Percentiles rank a stretch among this genome's conserved stretches.
Evolutionary conservation across 2,329 filamentous ascomycete species (phyloP).

Genomic region (Pezicula carpinea): DNA sequence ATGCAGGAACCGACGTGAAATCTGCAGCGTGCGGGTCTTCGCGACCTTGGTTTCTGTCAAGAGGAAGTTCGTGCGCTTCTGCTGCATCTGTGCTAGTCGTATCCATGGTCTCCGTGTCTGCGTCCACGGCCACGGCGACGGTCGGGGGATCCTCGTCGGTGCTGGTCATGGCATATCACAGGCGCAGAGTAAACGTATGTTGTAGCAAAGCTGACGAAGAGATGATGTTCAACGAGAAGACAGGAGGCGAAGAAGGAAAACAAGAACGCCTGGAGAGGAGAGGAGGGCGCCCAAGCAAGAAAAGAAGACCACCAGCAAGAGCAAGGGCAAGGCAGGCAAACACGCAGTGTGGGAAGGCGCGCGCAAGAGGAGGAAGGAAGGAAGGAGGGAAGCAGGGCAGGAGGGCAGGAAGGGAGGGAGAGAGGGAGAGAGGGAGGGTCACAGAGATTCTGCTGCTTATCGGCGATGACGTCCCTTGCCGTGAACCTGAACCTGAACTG

Average conservation of each 20-base stretch:
- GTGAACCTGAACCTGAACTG: no score
- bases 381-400: not conserved
- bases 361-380: not conserved
- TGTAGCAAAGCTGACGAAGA: no score
- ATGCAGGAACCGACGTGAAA: slow-evolving; percentile 1
- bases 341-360: not conserved
- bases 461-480: slow-evolving; percentile 8
- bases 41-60: not conserved
- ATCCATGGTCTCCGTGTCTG: not conserved
- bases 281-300: no score
- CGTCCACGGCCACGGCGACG: not conserved
- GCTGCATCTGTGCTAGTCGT: not conserved
- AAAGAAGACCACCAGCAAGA: not conserved
- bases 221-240: no score
- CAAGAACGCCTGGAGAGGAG: no score
- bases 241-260: no score
- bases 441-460: slow-evolving; percentile 5
- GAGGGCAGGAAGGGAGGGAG: not conserved
- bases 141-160: not conserved
- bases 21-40: not conserved
- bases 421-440: not conserved
- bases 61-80: not conserved
- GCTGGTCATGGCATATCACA: not conserved
- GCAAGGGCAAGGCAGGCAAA: not conserved
- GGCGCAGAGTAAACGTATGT: no score